These are phyloP conservation scores for Thielaviopsis ethacetica DNA, from an alignment of 2,329 filamentous ascomycete genomes.

Conservation along the genomic window DNA sequence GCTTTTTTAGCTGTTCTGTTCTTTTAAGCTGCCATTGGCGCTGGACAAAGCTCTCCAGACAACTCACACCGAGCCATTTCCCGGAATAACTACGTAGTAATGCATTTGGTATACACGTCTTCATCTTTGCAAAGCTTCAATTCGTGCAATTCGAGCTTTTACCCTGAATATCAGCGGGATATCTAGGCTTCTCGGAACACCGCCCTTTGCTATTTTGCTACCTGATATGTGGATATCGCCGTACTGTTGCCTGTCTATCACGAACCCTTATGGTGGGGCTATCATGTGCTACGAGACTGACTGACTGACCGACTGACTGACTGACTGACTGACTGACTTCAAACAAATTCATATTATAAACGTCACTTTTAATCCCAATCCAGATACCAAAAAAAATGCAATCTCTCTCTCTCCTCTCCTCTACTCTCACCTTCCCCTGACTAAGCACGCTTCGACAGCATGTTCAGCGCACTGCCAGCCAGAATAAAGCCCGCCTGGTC, in stretches of 20 bases:
- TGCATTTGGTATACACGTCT: too few species aligned
- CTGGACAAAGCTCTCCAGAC: too few species aligned
- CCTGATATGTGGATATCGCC: not conserved
- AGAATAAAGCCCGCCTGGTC: constrained; percentile 89
- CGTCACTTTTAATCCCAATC: too few species aligned
- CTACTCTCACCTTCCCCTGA: not conserved
- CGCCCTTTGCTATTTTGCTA: not conserved
- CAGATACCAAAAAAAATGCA: not conserved
- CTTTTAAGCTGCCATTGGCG: too few species aligned
- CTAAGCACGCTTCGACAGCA: constrained; percentile 48
- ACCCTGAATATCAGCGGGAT: too few species aligned
- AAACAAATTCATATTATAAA: too few species aligned
- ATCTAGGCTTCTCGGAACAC: too few species aligned
- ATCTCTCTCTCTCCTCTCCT: not conserved
- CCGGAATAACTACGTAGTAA: not conserved
- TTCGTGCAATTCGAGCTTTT: too few species aligned
- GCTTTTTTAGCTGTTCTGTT: not conserved
- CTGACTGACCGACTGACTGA: too few species aligned
- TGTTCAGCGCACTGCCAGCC: constrained; percentile 82
- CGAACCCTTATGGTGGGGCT: not conserved
- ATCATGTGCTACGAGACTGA: too few species aligned
- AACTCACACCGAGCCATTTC: not conserved
- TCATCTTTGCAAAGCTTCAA: not conserved
- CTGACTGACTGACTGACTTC: too few species aligned
- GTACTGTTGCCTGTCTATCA: too few species aligned